Evolutionary conservation across 805 yeast species (phyloP).

Genomic region (Metschnikowia cerradonensis): DNA sequence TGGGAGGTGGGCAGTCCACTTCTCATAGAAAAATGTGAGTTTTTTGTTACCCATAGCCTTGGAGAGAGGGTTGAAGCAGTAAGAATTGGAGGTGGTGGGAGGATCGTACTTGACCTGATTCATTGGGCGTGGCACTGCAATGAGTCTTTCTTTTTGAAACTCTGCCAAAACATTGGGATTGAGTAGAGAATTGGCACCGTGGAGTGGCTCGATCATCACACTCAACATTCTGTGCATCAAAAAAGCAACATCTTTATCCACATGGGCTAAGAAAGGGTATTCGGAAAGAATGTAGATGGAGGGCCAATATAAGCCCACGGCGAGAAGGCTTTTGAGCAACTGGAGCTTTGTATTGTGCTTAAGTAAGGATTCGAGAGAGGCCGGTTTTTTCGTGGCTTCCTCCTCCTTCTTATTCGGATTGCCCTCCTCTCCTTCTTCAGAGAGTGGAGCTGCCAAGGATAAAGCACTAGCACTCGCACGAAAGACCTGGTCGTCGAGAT

Average conservation of each 20-base stretch:
- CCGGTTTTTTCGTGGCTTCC: constrained; percentile 9
- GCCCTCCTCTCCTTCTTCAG: constrained; percentile 56
- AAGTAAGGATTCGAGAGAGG: constrained; percentile 17
- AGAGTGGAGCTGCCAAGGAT: constrained; percentile 83
- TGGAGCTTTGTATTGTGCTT: constrained; percentile 25
- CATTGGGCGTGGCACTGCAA: constrained; percentile 24
- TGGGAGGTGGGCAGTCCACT: constrained; percentile 47
- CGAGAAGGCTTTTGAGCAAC: constrained; percentile 50
- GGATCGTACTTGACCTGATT: constrained; percentile 28
- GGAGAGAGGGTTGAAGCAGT: constrained; percentile 31
- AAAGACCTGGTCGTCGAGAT: constrained; percentile 51
- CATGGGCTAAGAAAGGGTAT: constrained; percentile 57
- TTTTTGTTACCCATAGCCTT: constrained; percentile 22
- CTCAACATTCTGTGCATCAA: constrained; percentile 50
- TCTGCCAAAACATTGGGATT: constrained; percentile 15
- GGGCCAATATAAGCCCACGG: constrained; percentile 61
- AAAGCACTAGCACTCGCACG: constrained; percentile 71
- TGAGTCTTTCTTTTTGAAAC: constrained; percentile 22
- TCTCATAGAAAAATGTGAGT: constrained; percentile 40
- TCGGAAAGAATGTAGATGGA: constrained; percentile 53
- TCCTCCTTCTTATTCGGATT: neutral
- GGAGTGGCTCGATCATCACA: constrained; percentile 48
- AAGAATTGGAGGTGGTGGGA: constrained; percentile 14
- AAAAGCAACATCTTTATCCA: constrained; percentile 47
- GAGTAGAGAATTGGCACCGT: constrained; percentile 22